Base-by-base conservation (phyloP, 129 eudicot species). In the Pulicaria dysenterica region DNA sequence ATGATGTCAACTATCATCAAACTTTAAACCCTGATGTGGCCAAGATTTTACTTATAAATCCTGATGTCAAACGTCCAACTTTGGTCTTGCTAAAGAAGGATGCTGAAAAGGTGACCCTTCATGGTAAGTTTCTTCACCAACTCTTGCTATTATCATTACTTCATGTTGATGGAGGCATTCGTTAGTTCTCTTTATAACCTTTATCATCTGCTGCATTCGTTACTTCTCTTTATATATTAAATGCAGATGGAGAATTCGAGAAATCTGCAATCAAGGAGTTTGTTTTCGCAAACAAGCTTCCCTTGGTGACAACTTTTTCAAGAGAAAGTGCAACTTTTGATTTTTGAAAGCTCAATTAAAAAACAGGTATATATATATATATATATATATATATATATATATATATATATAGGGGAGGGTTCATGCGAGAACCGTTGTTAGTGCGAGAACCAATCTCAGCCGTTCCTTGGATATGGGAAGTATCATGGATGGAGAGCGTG, bases 251-350 rank as follows among this genome's bases (percentile, higher is more conserved):
- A 67, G 72, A 72, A 17, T 91, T 91, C 37, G 73, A 70, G 58
- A 91, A 85, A 79, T 81, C 88, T 57, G 77, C 82, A 9, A 86
- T 91, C 75, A 88, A 80, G 66, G 91, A 91, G 73, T 91, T 91
- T 69, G 93, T 91, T 34, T 83, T 79, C 60, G 82, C 89, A 64
- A 91, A 91, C 85, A 91, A 91, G 80, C 85, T 88, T 79, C 97
- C 97, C n/a, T 59, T 91, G 72, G 97, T 91, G 79, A 91, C 90
- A 66, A 77, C 80, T 69, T 89, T 91, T 77, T 88, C 93, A 44
- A 80, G 88, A 81, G 96, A 88, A 83, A 86, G 80, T 60, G 96
- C 89, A n/a, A 45, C 90, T 34, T 37, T 81, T n/a, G 64, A 86
- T 91, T 69, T 91, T 88, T 50, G 96, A 88, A 81, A 91, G 88